Base-by-base conservation (phyloP, 495 filamentous ascomycete species). In the Lentithecium fluviatile region DNA sequence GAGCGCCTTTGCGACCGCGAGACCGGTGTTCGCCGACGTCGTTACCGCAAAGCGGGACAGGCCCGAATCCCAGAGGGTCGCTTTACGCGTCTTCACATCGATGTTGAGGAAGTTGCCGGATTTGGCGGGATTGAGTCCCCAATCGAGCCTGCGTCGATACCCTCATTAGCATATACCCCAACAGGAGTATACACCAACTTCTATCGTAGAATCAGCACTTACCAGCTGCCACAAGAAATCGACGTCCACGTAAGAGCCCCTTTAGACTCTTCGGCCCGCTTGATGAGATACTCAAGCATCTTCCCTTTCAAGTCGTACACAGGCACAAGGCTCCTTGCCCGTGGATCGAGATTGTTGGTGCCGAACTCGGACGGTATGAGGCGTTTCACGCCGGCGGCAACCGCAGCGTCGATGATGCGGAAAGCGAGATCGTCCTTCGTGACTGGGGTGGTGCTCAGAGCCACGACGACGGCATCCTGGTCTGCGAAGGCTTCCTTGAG, bases 61-160 rank as follows among this genome's bases (percentile, higher is more conserved):
- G n/a, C 80, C 78, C 5, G 62, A 66, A 63, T 80, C 77, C 61
- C 69, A 77, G 60, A 83, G 75, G 0, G 71, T 77, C 12, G 78
- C 79, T 0, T 69, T 74, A 15, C 67, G 70, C 17, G 63, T 64
- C 13, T 70, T 60, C 37, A 80, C 53, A 36, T 76, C 74, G 51
- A 80, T 77, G 56, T 70, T 75, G 36, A 82, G 55, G 42, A 64
- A 59, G 13, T 54, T 52, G 29, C 43, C 36, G 50, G 19, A 45
- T 43, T 56, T 55, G 12, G 50, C 37, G 13, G 62, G 50, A 36
- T 56, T 47, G 36, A 65, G 51, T 10, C 32, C 62, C 62, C 62
- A 58, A 20, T 23, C 34, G 21, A n/a, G 20, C 36, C 12, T 20
- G 7, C 40, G 36, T 13, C 23, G 15, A 11, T 2, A 15, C 7